Base-by-base conservation (phyloP, 192 early-diverging fungal genomes). In the Umbelopsis isabellina region DNA sequence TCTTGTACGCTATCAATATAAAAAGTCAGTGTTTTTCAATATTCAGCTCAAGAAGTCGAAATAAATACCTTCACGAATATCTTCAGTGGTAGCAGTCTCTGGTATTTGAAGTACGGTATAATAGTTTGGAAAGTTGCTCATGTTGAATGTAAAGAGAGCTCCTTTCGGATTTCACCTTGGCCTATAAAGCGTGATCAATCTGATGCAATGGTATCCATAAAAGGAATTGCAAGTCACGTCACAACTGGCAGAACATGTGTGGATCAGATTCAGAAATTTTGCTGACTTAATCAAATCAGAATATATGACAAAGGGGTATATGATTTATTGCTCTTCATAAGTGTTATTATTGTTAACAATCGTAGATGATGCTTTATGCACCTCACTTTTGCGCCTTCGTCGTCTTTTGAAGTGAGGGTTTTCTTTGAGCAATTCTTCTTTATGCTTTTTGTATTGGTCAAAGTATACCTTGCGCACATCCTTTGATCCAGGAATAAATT, bases 41-140 rank as follows among this genome's bases (percentile, higher is more conserved):
- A 18, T 30, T 12, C 6, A 22, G 18, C 22, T 25, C 23, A 9
- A 3, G 3, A 30, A 33, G 33, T 25, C 47, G 46, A 66, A 46
- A 49, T 46, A 12, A 2, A 41, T 69, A 70, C 75, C 71, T 70
- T 73, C 73, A 41, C 66, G 44, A 15, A 77, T 69, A 22, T 75
- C 74, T 49, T 78, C 77, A 2, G 66, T 68, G 11, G 77, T 74
- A 49, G 52, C 52, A 21, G 58, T 37, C 27, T 65, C 49, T 4
- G 65, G 48, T 35, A 78, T 67, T 16, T 74, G 69, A 4, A 74
- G 72, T 37, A 74, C 58, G 27, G 27, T 37, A 55, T 78, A 78
- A 25, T 78, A 78, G 49, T 78, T 72, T 15, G 72, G 69, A 48
- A 74, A 67, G 48, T 51, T 65, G 9, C 58, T 51, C 74, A 76